Base-by-base conservation (phyloP, 352 stramenopile genomes). In the Globisporangium lucens region DNA sequence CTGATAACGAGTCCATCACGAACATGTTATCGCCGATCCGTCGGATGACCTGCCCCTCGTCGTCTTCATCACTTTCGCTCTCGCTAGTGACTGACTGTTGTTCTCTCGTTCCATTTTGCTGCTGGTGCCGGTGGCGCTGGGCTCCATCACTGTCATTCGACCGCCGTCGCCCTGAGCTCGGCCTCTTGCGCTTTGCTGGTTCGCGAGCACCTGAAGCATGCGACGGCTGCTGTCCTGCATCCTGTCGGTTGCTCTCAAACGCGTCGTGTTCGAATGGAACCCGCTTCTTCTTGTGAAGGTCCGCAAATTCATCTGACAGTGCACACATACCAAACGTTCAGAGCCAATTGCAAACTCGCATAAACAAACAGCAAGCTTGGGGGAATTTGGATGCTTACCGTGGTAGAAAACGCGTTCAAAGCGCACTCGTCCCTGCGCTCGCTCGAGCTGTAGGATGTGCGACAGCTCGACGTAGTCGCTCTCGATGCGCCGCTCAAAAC, bases 401-500 rank as follows among this genome's bases (percentile, higher is more conserved):
- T 93, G 77, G 41, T 94, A 94, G 63, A 82, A 93, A 0, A 90
- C 70, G 29, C 86, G 75, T 35, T 61, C 67, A 20, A 85, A 73
- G 20, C 36, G 66, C 47, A 76, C 66, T 4, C 86, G 84, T 8
- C 69, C 65, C 9, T 78, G 75, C 7, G 73, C 75, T 3, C 77
- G 69, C 38, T 77, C 60, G 47, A 65, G 63, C 24, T 78, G 60
- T 29, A 89, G 63, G 6, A 90, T 73, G 64, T 68, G 63, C 0
- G 81, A 89, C 53, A 79, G 74, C 55, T 88, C 71, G 38, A 92
- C 83, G 22, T 76, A 96, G 29, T 92, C 73, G 38, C 79, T 79
- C 46, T 85, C 83, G 33, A 96, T 83, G 7, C 77, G 77, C 56
- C 87, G 84, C 58, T 96, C 88, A 57, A 91, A 89, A 4, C 88